Base-by-base conservation (phyloP, 805 yeast species). In the Candida vaughaniae region DNA sequence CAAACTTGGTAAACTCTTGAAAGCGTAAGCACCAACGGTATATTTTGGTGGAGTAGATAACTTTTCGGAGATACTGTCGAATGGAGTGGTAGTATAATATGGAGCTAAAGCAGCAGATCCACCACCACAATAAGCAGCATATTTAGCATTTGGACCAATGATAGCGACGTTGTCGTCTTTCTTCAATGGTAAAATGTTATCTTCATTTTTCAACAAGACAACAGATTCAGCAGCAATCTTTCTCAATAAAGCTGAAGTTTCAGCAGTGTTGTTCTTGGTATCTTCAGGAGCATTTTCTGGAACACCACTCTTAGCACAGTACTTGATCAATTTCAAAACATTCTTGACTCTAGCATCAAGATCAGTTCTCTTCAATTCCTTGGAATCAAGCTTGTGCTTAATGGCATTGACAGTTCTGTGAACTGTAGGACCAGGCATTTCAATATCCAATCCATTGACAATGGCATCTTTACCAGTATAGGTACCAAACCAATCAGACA, bases 401-500 rank as follows among this genome's bases (percentile, higher is more conserved):
- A 74, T 53, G 4, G 66, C 52, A 20, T 52, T 56, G 2, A 58
- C 60, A 42, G 70, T 55, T 60, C 80, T 53, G 55, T 67, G 68
- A 25, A 67, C 55, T 3, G 78, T 58, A n/a, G 78, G 77, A 29
- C 85, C 85, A 0, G 86, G 86, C 82, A 78, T 77, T 55, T 80
- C 86, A 48, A 80, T 60, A 51, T 78, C 82, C 38, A 80, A 58
- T 5, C 85, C 85, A 29, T 74, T 74, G 25, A 67, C 61, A 34
- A 79, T 52, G 7, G 80, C 49, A 26, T 62, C 69, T 30, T 60
- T 62, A 22, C 61, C 53, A n/a, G 78, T 64, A 52, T 75, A 78
- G 9, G 66, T 62, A 19, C 85, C 86, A 50, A 50, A 71, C 85
- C 85, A 80, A 56, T 80, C 86, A 17, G 80, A 73, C 79, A 80